phyloP scores from a whole-genome alignment of 441 rosid genomes.

The Mallotus japonicus region DNA sequence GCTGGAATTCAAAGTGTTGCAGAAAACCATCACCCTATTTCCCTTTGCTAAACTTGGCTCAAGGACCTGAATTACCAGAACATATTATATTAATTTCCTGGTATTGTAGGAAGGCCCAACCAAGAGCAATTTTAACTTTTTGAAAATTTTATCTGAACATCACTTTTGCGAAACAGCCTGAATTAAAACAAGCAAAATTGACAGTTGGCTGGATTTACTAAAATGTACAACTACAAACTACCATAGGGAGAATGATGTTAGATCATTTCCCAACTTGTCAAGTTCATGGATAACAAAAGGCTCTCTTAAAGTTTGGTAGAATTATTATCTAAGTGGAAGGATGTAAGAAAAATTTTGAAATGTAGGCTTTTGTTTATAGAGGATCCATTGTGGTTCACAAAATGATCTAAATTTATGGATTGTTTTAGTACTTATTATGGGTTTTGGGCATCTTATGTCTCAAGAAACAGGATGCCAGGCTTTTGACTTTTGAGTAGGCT shows the following conservation, averaged over 20 bases:
- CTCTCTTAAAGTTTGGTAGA: not conserved
- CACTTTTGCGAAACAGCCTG: not conserved
- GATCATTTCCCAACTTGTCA: not conserved
- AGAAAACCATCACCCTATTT: conserved; percentile 91
- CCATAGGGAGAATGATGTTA: not conserved
- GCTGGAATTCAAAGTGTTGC: conserved; percentile 88
- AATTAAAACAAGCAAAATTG: not conserved
- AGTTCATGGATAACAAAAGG: not conserved
- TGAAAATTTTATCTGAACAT: no score
- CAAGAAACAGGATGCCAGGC: no score
- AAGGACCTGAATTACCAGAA: conserved; percentile 62
- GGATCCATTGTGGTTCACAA: not conserved
- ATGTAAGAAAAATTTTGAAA: not conserved
- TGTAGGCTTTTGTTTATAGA: no score
- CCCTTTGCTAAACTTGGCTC: conserved; percentile 95
- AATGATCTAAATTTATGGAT: no score
- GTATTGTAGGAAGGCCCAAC: not conserved
- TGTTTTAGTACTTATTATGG: no score
- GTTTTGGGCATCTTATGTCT: no score
- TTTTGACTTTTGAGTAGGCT: not conserved
- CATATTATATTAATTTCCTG: conserved; percentile 15
- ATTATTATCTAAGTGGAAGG: not conserved
- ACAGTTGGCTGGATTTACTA: not conserved
- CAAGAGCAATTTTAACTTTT: not conserved
- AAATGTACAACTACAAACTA: not conserved